Percentiles rank a stretch among this genome's conserved stretches.
phyloP scores from a whole-genome alignment of 2,329 filamentous ascomycete genomes.

The Pseudonectria foliicola region DNA sequence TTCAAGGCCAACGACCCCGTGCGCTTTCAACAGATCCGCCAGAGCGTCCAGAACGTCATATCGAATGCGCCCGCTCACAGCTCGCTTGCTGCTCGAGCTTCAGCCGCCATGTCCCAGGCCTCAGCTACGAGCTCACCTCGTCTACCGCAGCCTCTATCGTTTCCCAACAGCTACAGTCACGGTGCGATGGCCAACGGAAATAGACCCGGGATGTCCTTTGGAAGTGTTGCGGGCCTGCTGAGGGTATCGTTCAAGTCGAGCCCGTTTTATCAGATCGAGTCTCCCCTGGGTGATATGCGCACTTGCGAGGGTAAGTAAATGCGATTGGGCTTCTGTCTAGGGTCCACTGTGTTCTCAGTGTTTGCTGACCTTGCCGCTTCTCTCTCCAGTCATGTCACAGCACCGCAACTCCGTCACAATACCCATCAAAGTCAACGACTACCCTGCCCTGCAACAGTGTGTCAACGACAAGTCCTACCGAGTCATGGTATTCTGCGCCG shows the following conservation, averaged over 20 bases:
- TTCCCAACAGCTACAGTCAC: slow-evolving; percentile 12
- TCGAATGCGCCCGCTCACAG: slow-evolving; percentile 18
- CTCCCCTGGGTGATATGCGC: slow-evolving; percentile 56
- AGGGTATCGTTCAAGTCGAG: slow-evolving; percentile 54
- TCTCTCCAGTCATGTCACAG: slow-evolving; percentile 45
- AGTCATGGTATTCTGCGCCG: slow-evolving; percentile 78
- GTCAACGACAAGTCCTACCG: slow-evolving; percentile 54
- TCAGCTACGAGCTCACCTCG: slow-evolving; percentile 6
- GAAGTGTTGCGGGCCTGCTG: slow-evolving; percentile 4
- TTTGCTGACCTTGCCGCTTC: slow-evolving; percentile 13
- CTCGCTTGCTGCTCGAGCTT: slow-evolving; percentile 12
- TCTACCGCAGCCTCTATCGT: slow-evolving; percentile 14
- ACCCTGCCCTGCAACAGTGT: slow-evolving; percentile 48
- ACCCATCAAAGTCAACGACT: slow-evolving; percentile 41
- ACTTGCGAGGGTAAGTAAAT: slow-evolving; percentile 63
- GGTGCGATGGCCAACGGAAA: slow-evolving; percentile 14
- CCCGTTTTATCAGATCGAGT: slow-evolving; percentile 73
- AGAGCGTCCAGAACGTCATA: slow-evolving; percentile 33
- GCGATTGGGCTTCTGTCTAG: neutral
- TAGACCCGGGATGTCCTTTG: slow-evolving; percentile 10
- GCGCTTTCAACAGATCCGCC: slow-evolving; percentile 37
- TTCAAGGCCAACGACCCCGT: slow-evolving; percentile 29
- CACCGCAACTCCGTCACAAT: slow-evolving; percentile 43
- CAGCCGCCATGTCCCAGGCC: no score
- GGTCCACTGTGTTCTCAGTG: slow-evolving; percentile 1